phyloP scores from a whole-genome alignment of 257 asterid species.

The Oldenlandia corymbosa region DNA sequence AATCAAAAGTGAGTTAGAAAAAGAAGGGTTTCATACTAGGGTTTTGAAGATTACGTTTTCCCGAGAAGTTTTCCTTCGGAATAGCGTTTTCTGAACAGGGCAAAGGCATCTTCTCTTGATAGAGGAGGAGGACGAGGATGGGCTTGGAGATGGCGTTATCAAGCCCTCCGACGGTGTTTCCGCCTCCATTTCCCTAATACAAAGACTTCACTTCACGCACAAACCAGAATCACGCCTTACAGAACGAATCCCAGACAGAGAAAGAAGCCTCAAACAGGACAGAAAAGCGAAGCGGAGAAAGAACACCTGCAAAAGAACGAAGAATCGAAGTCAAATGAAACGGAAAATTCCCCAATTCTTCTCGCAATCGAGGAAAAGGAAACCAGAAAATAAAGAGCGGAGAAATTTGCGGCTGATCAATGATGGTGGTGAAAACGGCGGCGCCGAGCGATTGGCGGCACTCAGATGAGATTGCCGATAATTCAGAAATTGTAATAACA shows the following conservation, averaged over 20 bases:
- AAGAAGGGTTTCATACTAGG: background rate
- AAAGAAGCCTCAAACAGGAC: background rate
- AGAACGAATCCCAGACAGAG: background rate
- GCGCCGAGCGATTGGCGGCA: background rate
- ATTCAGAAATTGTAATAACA: background rate
- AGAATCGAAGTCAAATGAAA: background rate
- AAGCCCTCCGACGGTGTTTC: background rate
- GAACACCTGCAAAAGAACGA: too few species aligned
- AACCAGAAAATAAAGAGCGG: background rate
- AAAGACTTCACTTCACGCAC: background rate
- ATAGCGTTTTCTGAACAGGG: slow-evolving; percentile 2
- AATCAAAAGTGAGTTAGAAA: background rate
- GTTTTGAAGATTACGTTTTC: slow-evolving; percentile 4
- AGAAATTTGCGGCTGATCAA: background rate
- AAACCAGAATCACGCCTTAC: too few species aligned
- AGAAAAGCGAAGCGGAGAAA: too few species aligned
- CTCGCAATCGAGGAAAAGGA: background rate
- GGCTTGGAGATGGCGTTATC: background rate
- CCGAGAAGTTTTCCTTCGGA: background rate
- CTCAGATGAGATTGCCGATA: background rate
- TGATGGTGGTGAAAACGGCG: background rate
- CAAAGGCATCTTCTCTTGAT: background rate
- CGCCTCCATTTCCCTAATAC: background rate
- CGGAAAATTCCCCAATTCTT: background rate
- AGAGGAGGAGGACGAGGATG: background rate